Base-by-base conservation (phyloP, 768 basidiomycete species). In the Leccinellum luteum region DNA sequence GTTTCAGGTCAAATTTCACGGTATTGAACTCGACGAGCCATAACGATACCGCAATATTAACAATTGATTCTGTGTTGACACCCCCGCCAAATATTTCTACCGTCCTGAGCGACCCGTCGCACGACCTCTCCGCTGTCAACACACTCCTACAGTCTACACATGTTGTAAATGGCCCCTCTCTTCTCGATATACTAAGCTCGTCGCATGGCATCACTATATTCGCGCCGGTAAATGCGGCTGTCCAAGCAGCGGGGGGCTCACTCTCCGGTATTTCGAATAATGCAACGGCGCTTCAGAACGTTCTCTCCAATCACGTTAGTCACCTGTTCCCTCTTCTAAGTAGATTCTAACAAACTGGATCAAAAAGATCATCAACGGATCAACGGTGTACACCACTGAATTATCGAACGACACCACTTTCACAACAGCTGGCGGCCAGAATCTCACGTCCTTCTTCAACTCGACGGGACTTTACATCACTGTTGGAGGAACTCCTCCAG, bases 191-290 rank as follows among this genome's bases (percentile, higher is more conserved):
- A 69, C 51, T 70, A 83, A 27, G 65, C 32, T 64, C 69, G 1
- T 69, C 79, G 1, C 68, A 60, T 25, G 90, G 88, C 3, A 76
- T 86, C 58, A 91, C 90, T 1, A 60, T 90, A 41, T 90, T 91
- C 65, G 81, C 84, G 4, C 89, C 90, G 8, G 78, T 72, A 57
- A 76, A 86, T 62, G 69, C 70, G 6, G 87, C 82, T 6, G 54
- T 89, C 31, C 65, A 65, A 38, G 68, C 73, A 0, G 74, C 75
- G 0, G 70, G 74, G 30, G 67, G 75, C 44, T 56, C 65, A 3
- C 61, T 77, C 51, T 41, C 74, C 30, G 54, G 73, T 34, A 59
- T 78, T 55, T 59, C 71, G 34, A 65, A 74, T 25, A 89, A 89
- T 63, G 49, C 62, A 23, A 79, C 82, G 1, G 76, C 78, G 6